Evolutionary conservation across 2,329 filamentous ascomycete species (phyloP).

Genomic region (Cladosporium sp.): DNA sequence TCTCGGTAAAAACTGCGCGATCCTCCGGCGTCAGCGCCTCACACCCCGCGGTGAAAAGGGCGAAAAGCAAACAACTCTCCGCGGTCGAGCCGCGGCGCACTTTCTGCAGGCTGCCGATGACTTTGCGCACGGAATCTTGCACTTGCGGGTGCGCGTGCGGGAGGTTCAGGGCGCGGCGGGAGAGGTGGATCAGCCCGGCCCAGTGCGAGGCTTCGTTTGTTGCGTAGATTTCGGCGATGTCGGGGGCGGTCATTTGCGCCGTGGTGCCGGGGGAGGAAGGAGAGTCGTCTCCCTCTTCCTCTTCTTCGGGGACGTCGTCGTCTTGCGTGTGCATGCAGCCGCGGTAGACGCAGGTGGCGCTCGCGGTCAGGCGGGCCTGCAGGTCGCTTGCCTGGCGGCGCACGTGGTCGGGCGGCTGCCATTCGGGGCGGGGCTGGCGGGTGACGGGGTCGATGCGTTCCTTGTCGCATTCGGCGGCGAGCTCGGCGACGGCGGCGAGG

Average conservation of each 20-base stretch:
- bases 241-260: conserved; percentile 48
- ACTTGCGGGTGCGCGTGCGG: conserved; percentile 55
- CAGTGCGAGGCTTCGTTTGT: conserved; percentile 77
- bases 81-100: conserved; percentile 64
- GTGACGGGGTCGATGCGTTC: conserved; percentile 55
- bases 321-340: conserved; percentile 40
- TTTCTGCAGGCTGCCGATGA: conserved; percentile 57
- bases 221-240: conserved; percentile 60
- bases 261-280: conserved; percentile 23
- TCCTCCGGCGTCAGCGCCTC: conserved; percentile 57
- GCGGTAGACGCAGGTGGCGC: conserved; percentile 37
- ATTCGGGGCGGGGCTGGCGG: conserved; percentile 46
- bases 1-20: conserved; percentile 57
- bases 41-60: conserved; percentile 78
- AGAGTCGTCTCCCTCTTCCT: too few species aligned
- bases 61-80: conserved; percentile 71
- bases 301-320: conserved; percentile 21
- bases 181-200: conserved; percentile 70
- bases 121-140: conserved; percentile 57
- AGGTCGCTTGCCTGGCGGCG: conserved; percentile 55
- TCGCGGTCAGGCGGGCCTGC: conserved; percentile 57
- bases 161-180: conserved; percentile 66
- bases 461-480: conserved; percentile 64
- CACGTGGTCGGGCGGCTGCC: conserved; percentile 55
- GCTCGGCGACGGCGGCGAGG: conserved; percentile 65